Conservation (phyloP, 345 rosid genomes). For the Murraya koenigii region DNA sequence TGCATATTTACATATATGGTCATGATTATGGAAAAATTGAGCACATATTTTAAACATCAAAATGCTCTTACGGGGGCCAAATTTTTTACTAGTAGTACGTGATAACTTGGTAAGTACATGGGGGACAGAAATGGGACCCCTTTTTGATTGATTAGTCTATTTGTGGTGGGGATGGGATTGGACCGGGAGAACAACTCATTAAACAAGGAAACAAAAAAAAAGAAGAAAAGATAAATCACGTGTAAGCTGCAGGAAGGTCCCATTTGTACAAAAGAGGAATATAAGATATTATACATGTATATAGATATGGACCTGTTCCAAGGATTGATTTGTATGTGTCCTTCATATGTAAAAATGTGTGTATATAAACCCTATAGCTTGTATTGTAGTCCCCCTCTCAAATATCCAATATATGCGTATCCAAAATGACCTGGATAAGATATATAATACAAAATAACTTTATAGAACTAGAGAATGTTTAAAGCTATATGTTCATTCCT, state of each 20-base stretch:
- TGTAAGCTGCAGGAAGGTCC: constrained; percentile 26
- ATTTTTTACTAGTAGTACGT: too few species aligned
- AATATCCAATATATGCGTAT: not conserved
- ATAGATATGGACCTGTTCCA: not conserved
- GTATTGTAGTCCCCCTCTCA: not conserved
- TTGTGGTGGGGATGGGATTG: constrained; percentile 35
- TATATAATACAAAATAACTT: too few species aligned
- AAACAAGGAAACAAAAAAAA: constrained; percentile 25
- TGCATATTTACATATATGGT: not conserved
- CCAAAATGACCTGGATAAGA: too few species aligned
- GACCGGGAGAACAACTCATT: constrained; percentile 9
- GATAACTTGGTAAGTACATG: too few species aligned
- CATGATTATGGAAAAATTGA: not conserved
- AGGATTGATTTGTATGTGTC: too few species aligned
- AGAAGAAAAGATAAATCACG: constrained; percentile 23
- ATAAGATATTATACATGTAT: not conserved
- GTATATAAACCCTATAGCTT: not conserved
- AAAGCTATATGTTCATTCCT: not conserved
- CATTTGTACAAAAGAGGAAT: constrained; percentile 8
- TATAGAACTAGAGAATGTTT: not conserved
- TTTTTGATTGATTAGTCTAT: constrained; percentile 34
- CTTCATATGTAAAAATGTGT: too few species aligned
- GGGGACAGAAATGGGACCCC: not conserved
- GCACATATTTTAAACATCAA: not conserved
- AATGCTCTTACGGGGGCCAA: not conserved